These are phyloP conservation scores for Scheffersomyces illinoinensis DNA, from an alignment of 1,139 yeast genomes.

Conservation along the genomic window DNA sequence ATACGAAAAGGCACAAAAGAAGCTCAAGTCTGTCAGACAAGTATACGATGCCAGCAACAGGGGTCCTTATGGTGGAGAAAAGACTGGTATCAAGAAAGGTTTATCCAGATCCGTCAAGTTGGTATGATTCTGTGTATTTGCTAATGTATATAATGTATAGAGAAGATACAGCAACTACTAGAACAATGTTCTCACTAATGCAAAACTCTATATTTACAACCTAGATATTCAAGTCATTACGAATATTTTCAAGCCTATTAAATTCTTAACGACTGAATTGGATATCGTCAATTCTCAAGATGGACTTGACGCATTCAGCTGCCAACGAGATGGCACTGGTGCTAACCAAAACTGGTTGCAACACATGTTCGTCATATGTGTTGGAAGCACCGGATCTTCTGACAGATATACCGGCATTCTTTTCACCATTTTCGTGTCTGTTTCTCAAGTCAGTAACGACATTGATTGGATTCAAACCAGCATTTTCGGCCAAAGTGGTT, in stretches of 20 bases:
- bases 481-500: slow-evolving; percentile 95
- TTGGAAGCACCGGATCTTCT: slow-evolving; percentile 93
- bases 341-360: slow-evolving; percentile 94
- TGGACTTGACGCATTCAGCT: slow-evolving; percentile 93
- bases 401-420: slow-evolving; percentile 93
- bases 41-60: slow-evolving; percentile 72
- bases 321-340: slow-evolving; percentile 93
- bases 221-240: neutral
- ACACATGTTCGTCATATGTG: slow-evolving; percentile 88
- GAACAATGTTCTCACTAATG: neutral
- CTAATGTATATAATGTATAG: neutral
- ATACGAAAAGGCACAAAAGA: slow-evolving; percentile 94
- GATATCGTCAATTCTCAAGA: slow-evolving; percentile 94
- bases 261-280: slow-evolving; percentile 47
- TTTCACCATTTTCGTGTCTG: slow-evolving; percentile 88
- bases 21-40: slow-evolving; percentile 84
- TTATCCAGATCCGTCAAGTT: slow-evolving; percentile 83
- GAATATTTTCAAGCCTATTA: neutral
- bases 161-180: neutral
- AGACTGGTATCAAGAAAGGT: slow-evolving; percentile 96
- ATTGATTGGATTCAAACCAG: slow-evolving; percentile 92
- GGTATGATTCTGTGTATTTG: slow-evolving; percentile 16
- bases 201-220: neutral
- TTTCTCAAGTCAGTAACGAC: slow-evolving; percentile 94
- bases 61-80: slow-evolving; percentile 91